Conservation (phyloP, 371 early-diverging fungal species). For the Funneliformis caledonium region DNA sequence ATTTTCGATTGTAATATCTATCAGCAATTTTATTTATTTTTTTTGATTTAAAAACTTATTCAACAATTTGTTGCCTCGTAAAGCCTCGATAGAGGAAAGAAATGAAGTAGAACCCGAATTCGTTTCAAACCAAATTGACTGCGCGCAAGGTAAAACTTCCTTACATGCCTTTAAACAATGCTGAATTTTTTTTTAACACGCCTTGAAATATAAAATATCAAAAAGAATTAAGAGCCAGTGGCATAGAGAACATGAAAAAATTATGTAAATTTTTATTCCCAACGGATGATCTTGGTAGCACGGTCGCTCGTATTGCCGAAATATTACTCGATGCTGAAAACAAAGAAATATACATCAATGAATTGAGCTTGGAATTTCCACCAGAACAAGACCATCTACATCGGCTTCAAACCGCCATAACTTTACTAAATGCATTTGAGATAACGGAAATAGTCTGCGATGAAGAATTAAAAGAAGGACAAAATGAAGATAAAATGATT, state of each 20-base stretch:
- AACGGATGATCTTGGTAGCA: conserved; percentile 24
- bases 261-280: conserved; percentile 30
- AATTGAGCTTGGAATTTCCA: conserved; percentile 33
- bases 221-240: not conserved
- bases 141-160: too few relatives aligned
- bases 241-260: conserved; percentile 17
- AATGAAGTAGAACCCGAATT: too few relatives aligned
- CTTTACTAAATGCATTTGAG: conserved; percentile 7
- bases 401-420: conserved; percentile 20
- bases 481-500: not conserved
- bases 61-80: too few relatives aligned
- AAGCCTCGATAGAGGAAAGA: too few relatives aligned
- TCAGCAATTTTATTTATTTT: too few relatives aligned
- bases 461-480: not conserved
- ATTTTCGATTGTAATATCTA: too few relatives aligned
- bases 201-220: not conserved
- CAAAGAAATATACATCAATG: conserved; percentile 6
- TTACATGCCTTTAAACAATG: too few relatives aligned
- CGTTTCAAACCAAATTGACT: too few relatives aligned
- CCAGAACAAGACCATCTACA: conserved; percentile 33
- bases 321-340: conserved; percentile 11
- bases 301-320: conserved; percentile 6
- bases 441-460: conserved; percentile 26
- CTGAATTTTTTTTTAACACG: too few relatives aligned
- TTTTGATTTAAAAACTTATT: too few relatives aligned